Base-by-base conservation (phyloP, 2,329 filamentous ascomycete genomes). In the Helminthosporium solani region DNA sequence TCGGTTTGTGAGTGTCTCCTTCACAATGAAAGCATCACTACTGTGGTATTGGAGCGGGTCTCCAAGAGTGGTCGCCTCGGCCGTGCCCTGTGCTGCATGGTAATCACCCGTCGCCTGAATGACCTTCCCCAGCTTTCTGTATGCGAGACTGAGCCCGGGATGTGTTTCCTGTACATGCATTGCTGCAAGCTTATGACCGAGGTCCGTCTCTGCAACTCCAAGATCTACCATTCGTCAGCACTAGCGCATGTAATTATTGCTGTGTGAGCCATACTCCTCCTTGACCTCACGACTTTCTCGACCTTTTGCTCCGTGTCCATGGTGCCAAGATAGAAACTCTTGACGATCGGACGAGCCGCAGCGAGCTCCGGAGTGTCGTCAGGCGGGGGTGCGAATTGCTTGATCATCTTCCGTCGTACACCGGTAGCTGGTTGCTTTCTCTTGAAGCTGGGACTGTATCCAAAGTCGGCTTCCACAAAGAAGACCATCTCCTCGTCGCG, bases 301-400 rank as follows among this genome's bases (percentile, higher is more conserved):
- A 99, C 84, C 73, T 96, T 97, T 72, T 99, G 94, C 34, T 90
- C 90, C n/a, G 90, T 84, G 67, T 97, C 94, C 90, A 99, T 95
- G 6, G 90, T 86, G 16, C 89, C 90, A 18, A 99, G 77, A 66
- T 99, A 99, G 68, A 99, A 97, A 38, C 91, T 80, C 75, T 99
- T 99, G 30, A 97, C 94, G 34, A 90, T 79, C 0, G 94, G 94
- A 42, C 94, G 83, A 16, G 91, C 90, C 60, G 94, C 86, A 53
- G 92, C 86, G 44, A 99, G 78, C 74, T 99, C 94, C 8, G 92
- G 91, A 1, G 94, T 97, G 70, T 99, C 94, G 71, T 99, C 94
- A 11, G 94, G 91, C 1, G 94, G 94, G 25, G 94, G 94, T 30
- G 94, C 92, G 72, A 99, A 99, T 70, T 99, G 94, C 78, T 99